These are phyloP conservation scores for Glycyrrhiza uralensis DNA, from an alignment of 306 rosid genomes.

Conservation along the genomic window DNA sequence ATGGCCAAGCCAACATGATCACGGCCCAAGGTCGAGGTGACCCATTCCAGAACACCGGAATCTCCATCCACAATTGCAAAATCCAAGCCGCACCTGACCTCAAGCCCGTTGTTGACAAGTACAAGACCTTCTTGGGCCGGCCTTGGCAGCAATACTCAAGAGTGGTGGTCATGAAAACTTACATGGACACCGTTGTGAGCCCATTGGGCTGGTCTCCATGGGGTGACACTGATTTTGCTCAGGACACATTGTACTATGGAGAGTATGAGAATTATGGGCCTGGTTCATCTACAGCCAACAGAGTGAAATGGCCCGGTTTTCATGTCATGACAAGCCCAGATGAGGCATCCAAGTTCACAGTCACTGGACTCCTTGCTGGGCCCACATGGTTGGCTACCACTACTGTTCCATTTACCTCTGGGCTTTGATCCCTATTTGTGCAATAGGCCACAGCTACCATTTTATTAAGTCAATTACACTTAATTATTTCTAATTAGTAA, in stretches of 20 bases:
- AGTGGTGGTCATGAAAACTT: conserved; percentile 53
- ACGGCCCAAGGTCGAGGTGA: conserved; percentile 88
- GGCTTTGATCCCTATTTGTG: conserved; percentile 25
- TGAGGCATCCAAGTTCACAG: conserved; percentile 57
- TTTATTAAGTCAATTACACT: not conserved
- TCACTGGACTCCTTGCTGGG: conserved; percentile 55
- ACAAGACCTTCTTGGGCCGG: conserved; percentile 67
- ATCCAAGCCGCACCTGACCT: conserved; percentile 59
- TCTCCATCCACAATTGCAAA: conserved; percentile 59
- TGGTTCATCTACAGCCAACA: conserved; percentile 37
- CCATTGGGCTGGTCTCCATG: conserved; percentile 79
- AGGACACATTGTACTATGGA: conserved; percentile 51
- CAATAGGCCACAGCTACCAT: not conserved
- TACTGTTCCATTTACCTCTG: conserved; percentile 61
- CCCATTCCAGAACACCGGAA: conserved; percentile 68
- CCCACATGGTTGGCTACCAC: conserved; percentile 65
- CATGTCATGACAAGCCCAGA: conserved; percentile 48
- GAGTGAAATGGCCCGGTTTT: conserved; percentile 70
- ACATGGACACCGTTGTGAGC: conserved; percentile 49
- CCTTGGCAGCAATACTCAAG: conserved; percentile 80
- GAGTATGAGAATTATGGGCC: conserved; percentile 75
- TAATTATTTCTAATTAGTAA: not conserved
- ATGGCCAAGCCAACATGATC: conserved; percentile 82
- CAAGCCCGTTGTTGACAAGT: conserved; percentile 33
- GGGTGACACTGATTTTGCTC: conserved; percentile 44